Percentiles rank a stretch among this genome's conserved stretches.
Evolutionary conservation across 176 grass and related monocot species (phyloP).

Genomic region (Oryza meridionalis): DNA sequence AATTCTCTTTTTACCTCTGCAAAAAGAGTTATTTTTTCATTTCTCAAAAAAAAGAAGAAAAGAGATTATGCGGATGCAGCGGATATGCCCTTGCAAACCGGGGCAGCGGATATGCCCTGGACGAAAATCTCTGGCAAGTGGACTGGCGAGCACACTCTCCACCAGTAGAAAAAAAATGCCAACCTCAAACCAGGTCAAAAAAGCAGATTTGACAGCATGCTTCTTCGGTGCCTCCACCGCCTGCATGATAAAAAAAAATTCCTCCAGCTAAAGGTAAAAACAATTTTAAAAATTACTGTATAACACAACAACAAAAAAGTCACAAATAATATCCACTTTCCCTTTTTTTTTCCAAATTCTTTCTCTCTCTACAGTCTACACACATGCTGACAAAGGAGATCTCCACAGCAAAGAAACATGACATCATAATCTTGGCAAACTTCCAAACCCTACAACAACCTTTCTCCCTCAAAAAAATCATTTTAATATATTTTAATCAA

Average conservation of each 20-base stretch:
- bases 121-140: constrained; percentile 23
- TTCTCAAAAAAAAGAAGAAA: not conserved
- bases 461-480: not conserved
- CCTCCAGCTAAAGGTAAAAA: constrained; percentile 1
- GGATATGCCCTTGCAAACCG: not conserved
- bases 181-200: constrained; percentile 29
- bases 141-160: not conserved
- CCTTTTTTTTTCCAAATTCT: not conserved
- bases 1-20: not conserved
- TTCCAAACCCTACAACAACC: not conserved
- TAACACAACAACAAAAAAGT: not conserved
- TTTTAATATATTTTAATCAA: not conserved
- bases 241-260: not conserved
- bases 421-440: constrained; percentile 40
- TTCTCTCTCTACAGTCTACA: not conserved
- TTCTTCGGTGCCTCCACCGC: constrained; percentile 42
- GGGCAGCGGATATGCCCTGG: no score
- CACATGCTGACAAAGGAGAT: constrained; percentile 24
- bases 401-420: constrained; percentile 29
- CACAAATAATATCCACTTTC: not conserved
- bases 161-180: not conserved
- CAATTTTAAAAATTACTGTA: not conserved
- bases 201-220: constrained; percentile 43
- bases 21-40: not conserved
- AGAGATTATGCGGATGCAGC: not conserved